Conservation (phyloP, 2,329 filamentous ascomycete genomes). For the Cladosporium cucumerinum region DNA sequence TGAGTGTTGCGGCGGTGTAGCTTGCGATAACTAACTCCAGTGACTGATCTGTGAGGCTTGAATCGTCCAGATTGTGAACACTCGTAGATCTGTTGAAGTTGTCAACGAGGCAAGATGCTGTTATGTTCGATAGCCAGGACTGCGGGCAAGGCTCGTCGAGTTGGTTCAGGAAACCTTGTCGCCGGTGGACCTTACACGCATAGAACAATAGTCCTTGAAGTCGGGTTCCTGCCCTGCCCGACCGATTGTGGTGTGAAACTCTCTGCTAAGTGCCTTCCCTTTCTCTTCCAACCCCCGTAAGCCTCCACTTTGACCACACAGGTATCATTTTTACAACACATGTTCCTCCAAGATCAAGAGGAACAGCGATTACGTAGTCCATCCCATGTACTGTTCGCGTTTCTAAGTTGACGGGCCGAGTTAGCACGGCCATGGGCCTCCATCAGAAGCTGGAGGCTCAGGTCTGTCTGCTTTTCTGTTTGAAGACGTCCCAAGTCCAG, state of each 20-base stretch:
- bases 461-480: neutral
- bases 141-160: neutral
- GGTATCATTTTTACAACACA: neutral
- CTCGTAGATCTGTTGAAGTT: neutral
- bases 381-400: too few species aligned
- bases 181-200: neutral
- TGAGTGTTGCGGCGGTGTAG: neutral
- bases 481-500: neutral
- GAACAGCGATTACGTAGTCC: neutral
- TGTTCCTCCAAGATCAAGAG: neutral
- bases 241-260: neutral
- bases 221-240: neutral
- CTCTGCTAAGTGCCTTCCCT: neutral
- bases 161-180: neutral
- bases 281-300: neutral
- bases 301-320: neutral
- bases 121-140: neutral
- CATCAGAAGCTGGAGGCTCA: neutral
- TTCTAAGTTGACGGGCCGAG: neutral
- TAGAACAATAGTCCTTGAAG: neutral
- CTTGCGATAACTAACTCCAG: neutral
- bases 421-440: neutral
- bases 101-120: neutral
- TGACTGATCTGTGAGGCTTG: neutral
- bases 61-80: neutral